A percentile compares a stretch with the other conserved stretches of the same genome.
These are phyloP conservation scores for Macadamia integrifolia DNA, from an alignment of 164 flowering plant genomes.

Conservation along the genomic window DNA sequence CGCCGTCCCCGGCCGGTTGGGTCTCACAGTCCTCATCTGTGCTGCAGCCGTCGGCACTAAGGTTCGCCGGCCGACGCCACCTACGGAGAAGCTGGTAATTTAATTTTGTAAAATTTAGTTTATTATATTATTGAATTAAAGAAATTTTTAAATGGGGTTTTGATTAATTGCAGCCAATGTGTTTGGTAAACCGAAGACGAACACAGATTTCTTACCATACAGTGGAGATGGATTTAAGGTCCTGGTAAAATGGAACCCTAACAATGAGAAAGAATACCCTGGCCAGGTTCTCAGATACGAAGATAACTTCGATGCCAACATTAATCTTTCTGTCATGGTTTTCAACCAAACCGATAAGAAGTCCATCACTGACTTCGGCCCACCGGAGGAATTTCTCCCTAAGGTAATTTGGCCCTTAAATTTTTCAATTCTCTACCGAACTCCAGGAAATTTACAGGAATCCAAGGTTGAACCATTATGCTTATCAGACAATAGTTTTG, in stretches of 20 bases:
- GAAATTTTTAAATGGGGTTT: not conserved
- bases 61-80: slow-evolving; percentile 97
- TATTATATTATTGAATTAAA: too few relatives aligned
- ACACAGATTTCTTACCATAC: slow-evolving; percentile 77
- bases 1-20: slow-evolving; percentile 66
- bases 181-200: slow-evolving; percentile 88
- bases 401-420: slow-evolving; percentile 29
- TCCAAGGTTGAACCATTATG: too few relatives aligned
- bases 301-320: slow-evolving; percentile 86
- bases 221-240: slow-evolving; percentile 78
- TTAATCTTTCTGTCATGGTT: slow-evolving; percentile 60
- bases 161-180: slow-evolving; percentile 63
- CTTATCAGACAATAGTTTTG: too few relatives aligned
- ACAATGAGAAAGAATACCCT: slow-evolving; percentile 88
- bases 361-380: slow-evolving; percentile 71
- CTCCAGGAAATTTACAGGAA: too few relatives aligned
- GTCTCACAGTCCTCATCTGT: slow-evolving; percentile 79
- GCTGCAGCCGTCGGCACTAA: slow-evolving; percentile 85
- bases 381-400: slow-evolving; percentile 84
- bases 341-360: slow-evolving; percentile 72
- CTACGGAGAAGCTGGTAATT: slow-evolving; percentile 89
- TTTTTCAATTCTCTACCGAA: too few relatives aligned
- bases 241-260: slow-evolving; percentile 96
- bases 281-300: slow-evolving; percentile 92
- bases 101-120: too few relatives aligned